Evolutionary conservation across 2,329 filamentous ascomycete genomes (phyloP).

Genomic region (Fusarium sp.): DNA sequence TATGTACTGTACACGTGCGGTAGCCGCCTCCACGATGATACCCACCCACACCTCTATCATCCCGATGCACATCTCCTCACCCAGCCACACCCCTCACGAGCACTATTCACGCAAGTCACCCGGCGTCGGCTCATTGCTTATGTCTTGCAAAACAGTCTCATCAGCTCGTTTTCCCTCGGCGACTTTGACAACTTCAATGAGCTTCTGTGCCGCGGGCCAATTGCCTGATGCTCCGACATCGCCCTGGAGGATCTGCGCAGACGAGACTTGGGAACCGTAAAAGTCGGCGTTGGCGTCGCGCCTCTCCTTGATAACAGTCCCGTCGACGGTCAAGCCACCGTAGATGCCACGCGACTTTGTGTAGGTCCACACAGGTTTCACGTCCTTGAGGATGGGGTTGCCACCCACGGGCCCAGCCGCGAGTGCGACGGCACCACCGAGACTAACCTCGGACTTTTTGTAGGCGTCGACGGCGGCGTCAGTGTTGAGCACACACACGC

Average conservation of each 20-base stretch:
- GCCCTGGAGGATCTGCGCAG: constrained; percentile 22
- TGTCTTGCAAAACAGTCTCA: constrained; percentile 1
- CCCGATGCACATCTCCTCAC: too few relatives aligned
- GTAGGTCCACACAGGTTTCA: constrained; percentile 71
- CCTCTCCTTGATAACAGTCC: constrained; percentile 81
- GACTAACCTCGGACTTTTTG: constrained; percentile 74
- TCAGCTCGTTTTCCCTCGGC: not conserved
- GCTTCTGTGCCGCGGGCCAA: not conserved
- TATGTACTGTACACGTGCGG: too few relatives aligned
- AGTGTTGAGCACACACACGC: constrained; percentile 81
- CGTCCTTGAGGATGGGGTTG: constrained; percentile 75
- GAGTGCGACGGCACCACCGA: constrained; percentile 78
- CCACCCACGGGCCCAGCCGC: constrained; percentile 71
- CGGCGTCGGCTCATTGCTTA: not conserved
- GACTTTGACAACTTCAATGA: not conserved
- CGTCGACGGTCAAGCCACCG: constrained; percentile 77
- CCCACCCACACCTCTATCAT: not conserved
- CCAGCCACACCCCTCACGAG: not conserved
- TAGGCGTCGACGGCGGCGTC: constrained; percentile 78
- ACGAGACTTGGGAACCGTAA: constrained; percentile 64
- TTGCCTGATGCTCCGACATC: not conserved
- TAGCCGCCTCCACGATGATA: too few relatives aligned
- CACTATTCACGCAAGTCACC: not conserved
- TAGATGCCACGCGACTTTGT: constrained; percentile 76
- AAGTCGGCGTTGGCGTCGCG: constrained; percentile 81